Evolutionary conservation across 106 monocot species (phyloP), one percentile per base, ranked within the genome.

Genomic region (Dactylorhiza incarnata): DNA sequence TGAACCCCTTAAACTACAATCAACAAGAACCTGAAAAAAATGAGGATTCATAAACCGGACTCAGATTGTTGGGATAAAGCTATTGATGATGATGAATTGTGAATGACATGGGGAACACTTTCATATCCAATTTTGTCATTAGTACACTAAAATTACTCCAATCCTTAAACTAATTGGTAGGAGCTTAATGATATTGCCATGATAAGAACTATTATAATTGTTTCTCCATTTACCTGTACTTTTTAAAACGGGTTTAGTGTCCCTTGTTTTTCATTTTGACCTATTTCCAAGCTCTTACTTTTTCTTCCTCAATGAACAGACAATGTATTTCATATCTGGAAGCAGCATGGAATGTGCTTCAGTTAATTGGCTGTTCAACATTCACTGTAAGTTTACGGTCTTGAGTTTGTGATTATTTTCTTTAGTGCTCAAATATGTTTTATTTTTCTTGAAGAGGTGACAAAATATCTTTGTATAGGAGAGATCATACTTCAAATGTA

Each of bases 341-440:
- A 43, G 80, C 85, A 71, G 87, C 99, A 76, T 94, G 94, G 94
- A 78, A 81, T 45, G 70, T 86, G 75, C 77, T 86, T 44, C 84
- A 90, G 44, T 79, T 77, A 63, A 37, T 87, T 73, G 91, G 83
- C 58, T 52, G 37, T 51, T 81, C 85, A 66, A 72, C 62, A 65
- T 86, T 94, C 29, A 87, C 79, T 74, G 85, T 88, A 68, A 88
- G 90, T 74, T 74, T 22, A 50, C 69, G 48, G 59, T 68, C 15
- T 20, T 19, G 10, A 19, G 19, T 70, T 19, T 54, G 17, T 44
- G 37, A 43, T 71, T 49, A 23, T 45, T 78, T 59, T 71, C 29
- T 61, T 45, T 69, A 69, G 16, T 69, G 45, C 45, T 9, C 19
- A 2, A 69, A 69, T 26, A 29, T 12, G 65, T 26, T 29, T 3